These are phyloP conservation scores for Sungouiella thailandica DNA, from an alignment of 805 yeast genomes.

Conservation along the genomic window DNA sequence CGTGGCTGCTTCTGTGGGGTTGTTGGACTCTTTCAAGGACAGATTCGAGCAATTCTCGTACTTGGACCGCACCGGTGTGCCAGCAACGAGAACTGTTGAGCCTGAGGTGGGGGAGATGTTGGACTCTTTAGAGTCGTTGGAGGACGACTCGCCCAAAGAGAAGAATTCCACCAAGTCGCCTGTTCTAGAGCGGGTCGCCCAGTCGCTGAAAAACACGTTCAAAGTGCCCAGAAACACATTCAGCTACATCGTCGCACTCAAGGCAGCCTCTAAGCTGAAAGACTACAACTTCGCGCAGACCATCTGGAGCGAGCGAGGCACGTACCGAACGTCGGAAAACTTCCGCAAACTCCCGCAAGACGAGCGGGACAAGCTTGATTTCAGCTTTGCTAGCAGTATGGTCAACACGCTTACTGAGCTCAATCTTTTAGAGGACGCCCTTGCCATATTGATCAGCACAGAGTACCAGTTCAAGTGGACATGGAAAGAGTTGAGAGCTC, in stretches of 20 bases:
- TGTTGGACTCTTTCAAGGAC: constrained; percentile 28
- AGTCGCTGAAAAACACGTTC: constrained; percentile 1
- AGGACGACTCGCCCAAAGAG: constrained; percentile 1
- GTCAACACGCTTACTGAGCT: constrained; percentile 52
- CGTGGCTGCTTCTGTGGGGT: constrained; percentile 36
- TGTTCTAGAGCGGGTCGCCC: constrained; percentile 8
- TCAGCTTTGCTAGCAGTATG: constrained; percentile 70
- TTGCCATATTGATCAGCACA: constrained; percentile 62
- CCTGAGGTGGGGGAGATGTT: constrained; percentile 12
- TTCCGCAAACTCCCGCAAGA: constrained; percentile 41
- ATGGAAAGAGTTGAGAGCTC: constrained; percentile 29
- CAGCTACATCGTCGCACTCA: constrained; percentile 56
- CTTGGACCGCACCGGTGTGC: constrained; percentile 21
- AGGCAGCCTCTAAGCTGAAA: constrained; percentile 57
- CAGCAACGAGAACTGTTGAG: constrained; percentile 6
- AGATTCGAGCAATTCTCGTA: constrained; percentile 26
- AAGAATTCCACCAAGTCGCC: constrained; percentile 18
- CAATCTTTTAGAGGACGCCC: constrained; percentile 62
- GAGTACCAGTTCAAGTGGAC: constrained; percentile 70
- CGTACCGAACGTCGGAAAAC: constrained; percentile 48
- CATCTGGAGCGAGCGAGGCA: constrained; percentile 78
- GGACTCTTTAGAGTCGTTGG: constrained; percentile 8
- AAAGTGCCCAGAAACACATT: constrained; percentile 31
- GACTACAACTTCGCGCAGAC: constrained; percentile 55
- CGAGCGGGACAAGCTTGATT: constrained; percentile 46